These are phyloP conservation scores for Debaryomyces coudertii DNA, from an alignment of 1,139 yeast genomes.

Conservation along the genomic window DNA sequence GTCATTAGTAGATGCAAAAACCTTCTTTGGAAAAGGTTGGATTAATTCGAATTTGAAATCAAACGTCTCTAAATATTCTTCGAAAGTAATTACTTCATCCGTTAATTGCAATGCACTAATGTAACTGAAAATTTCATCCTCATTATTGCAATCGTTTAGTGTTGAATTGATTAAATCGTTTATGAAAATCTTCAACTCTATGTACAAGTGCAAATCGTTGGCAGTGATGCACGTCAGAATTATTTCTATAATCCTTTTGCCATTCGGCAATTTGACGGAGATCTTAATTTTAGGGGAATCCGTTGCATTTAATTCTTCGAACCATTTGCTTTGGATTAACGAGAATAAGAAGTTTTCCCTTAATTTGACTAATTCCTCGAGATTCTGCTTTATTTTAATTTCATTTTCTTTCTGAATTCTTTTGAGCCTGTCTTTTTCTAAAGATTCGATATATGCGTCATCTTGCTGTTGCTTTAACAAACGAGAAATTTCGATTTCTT, in stretches of 20 bases:
- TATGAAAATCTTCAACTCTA: slow-evolving; percentile 50
- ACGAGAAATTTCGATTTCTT: slow-evolving; percentile 55
- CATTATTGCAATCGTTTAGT: slow-evolving; percentile 16
- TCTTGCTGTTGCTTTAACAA: slow-evolving; percentile 59
- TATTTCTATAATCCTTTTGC: slow-evolving; percentile 62
- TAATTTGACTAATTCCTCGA: slow-evolving; percentile 17
- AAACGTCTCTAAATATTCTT: slow-evolving; percentile 28
- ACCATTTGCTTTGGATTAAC: slow-evolving; percentile 19
- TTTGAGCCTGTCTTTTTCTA: slow-evolving; percentile 47
- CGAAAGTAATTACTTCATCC: slow-evolving; percentile 15
- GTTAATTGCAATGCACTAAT: slow-evolving; percentile 16
- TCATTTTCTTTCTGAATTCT: slow-evolving; percentile 33
- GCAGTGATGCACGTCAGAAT: slow-evolving; percentile 52
- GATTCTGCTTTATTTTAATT: slow-evolving; percentile 16
- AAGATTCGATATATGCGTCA: slow-evolving; percentile 54
- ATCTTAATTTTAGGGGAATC: slow-evolving; percentile 25
- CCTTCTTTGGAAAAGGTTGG: slow-evolving; percentile 49
- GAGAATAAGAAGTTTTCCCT: slow-evolving; percentile 19
- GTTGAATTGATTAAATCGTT: slow-evolving; percentile 18
- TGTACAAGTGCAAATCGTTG: slow-evolving; percentile 66
- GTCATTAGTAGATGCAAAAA: slow-evolving; percentile 22
- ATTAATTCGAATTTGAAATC: slow-evolving; percentile 43
- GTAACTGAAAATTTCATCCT: slow-evolving; percentile 17
- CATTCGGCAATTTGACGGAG: slow-evolving; percentile 52
- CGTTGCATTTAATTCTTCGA: slow-evolving; percentile 15